A percentile compares a stretch with the other conserved stretches of the same genome.
phyloP scores from a whole-genome alignment of 148 eudicot genomes.

The Fallopia convolvulus region DNA sequence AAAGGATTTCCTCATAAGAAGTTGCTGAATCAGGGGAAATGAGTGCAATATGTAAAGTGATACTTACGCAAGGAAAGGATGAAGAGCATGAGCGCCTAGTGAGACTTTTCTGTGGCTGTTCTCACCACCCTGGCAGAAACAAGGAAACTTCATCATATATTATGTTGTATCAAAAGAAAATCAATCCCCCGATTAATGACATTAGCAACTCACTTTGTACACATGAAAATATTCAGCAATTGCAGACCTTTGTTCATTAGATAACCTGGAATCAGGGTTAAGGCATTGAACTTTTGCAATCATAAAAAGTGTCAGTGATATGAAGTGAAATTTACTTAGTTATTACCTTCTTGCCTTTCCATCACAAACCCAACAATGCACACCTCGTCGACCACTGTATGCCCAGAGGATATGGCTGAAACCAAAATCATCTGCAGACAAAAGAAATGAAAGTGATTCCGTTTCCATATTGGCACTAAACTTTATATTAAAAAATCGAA shows the following conservation, averaged over 20 bases:
- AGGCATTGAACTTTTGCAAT: slow-evolving; percentile 3
- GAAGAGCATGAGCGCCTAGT: slow-evolving; percentile 49
- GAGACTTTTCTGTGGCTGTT: slow-evolving; percentile 58
- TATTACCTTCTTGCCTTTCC: slow-evolving; percentile 85
- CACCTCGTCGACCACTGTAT: slow-evolving; percentile 96
- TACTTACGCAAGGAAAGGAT: slow-evolving; percentile 73
- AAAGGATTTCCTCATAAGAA: slow-evolving; percentile 5
- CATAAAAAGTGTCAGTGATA: neutral
- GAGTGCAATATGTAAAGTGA: slow-evolving; percentile 7
- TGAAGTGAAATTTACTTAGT: neutral
- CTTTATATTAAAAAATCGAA: neutral
- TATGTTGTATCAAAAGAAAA: neutral
- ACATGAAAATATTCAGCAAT: slow-evolving; percentile 74
- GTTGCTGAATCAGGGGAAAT: neutral
- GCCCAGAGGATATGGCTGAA: slow-evolving; percentile 92
- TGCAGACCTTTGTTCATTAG: slow-evolving; percentile 76
- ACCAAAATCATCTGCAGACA: slow-evolving; percentile 76
- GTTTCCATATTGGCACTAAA: neutral
- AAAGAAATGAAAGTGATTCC: slow-evolving; percentile 2
- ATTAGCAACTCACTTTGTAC: slow-evolving; percentile 43
- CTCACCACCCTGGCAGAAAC: slow-evolving; percentile 56
- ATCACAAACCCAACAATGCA: slow-evolving; percentile 99
- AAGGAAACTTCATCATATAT: slow-evolving; percentile 7
- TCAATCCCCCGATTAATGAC: neutral
- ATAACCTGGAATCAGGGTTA: slow-evolving; percentile 43